Conservation (phyloP, 2,329 filamentous ascomycete species). For the Kalmusia sp. region DNA sequence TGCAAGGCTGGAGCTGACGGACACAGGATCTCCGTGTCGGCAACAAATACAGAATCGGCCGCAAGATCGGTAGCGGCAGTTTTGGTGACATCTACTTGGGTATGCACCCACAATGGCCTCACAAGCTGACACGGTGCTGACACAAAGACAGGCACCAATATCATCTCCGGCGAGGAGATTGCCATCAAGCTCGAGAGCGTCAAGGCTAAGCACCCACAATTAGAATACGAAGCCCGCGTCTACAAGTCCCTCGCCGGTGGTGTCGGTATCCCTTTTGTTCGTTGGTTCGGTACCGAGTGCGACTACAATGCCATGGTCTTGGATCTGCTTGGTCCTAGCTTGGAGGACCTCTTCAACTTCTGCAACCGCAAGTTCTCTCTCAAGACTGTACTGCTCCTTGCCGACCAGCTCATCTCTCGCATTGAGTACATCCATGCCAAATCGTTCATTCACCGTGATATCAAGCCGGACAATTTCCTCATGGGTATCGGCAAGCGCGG, state of each 20-base stretch:
- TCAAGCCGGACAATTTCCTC: constrained; percentile 99
- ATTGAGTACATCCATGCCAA: constrained; percentile 99
- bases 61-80: constrained; percentile 96
- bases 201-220: constrained; percentile 98
- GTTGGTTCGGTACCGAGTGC: constrained; percentile 99
- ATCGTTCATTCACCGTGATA: constrained; percentile 99
- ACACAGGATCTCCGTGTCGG: constrained; percentile 93
- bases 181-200: constrained; percentile 99
- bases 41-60: constrained; percentile 99
- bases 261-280: constrained; percentile 97
- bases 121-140: constrained; percentile 23
- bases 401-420: constrained; percentile 97
- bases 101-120: constrained; percentile 46
- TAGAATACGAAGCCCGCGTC: constrained; percentile 98
- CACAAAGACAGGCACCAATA: constrained; percentile 79
- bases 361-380: constrained; percentile 99
- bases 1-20: constrained; percentile 33
- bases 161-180: constrained; percentile 99
- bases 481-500: constrained; percentile 99
- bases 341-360: constrained; percentile 99
- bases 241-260: constrained; percentile 89
- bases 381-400: constrained; percentile 95
- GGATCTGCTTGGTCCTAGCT: constrained; percentile 90
- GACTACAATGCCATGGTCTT: constrained; percentile 99
- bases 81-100: constrained; percentile 98